Percentiles rank a stretch among this genome's conserved stretches.
Evolutionary conservation across 2,329 filamentous ascomycete species (phyloP).

Genomic region (Aureobasidium sp.): DNA sequence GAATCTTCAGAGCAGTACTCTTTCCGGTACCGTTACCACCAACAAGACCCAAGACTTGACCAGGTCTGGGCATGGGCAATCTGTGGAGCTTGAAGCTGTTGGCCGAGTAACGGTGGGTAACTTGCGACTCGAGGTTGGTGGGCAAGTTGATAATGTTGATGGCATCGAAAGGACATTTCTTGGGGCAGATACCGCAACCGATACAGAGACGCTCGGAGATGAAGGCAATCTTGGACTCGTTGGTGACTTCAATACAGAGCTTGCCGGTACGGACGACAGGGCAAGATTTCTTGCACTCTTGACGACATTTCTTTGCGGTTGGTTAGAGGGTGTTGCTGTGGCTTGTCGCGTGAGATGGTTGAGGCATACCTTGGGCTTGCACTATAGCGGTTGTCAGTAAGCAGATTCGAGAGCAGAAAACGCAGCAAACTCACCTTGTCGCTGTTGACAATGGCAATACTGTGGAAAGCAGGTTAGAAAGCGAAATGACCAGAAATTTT

Average conservation of each 20-base stretch:
- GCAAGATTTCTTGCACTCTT: slow-evolving; percentile 99
- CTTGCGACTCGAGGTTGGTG: slow-evolving; percentile 95
- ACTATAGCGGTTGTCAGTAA: slow-evolving; percentile 44
- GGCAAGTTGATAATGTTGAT: slow-evolving; percentile 99
- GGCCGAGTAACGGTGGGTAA: slow-evolving; percentile 96
- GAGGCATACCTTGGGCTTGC: slow-evolving; percentile 73
- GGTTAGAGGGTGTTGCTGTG: slow-evolving; percentile 17
- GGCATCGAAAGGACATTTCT: slow-evolving; percentile 97
- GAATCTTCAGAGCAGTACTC: slow-evolving; percentile 98
- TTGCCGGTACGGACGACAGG: slow-evolving; percentile 96
- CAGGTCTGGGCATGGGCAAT: slow-evolving; percentile 88
- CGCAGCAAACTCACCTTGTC: slow-evolving; percentile 67
- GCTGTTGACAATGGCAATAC: slow-evolving; percentile 97
- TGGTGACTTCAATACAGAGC: slow-evolving; percentile 88
- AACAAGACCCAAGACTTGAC: slow-evolving; percentile 90
- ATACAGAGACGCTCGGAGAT: slow-evolving; percentile 95
- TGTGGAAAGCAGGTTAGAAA: slow-evolving; percentile 32
- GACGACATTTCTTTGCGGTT: slow-evolving; percentile 73
- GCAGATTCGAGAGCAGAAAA: slow-evolving; percentile 18
- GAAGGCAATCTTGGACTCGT: slow-evolving; percentile 90
- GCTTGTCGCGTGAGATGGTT: not conserved
- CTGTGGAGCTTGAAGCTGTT: slow-evolving; percentile 99
- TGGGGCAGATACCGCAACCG: slow-evolving; percentile 98
- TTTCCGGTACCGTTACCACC: slow-evolving; percentile 99
- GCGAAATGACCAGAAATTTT: slow-evolving; percentile 14